phyloP scores from a whole-genome alignment of 768 basidiomycete species.

The Tulasnella sp. region DNA sequence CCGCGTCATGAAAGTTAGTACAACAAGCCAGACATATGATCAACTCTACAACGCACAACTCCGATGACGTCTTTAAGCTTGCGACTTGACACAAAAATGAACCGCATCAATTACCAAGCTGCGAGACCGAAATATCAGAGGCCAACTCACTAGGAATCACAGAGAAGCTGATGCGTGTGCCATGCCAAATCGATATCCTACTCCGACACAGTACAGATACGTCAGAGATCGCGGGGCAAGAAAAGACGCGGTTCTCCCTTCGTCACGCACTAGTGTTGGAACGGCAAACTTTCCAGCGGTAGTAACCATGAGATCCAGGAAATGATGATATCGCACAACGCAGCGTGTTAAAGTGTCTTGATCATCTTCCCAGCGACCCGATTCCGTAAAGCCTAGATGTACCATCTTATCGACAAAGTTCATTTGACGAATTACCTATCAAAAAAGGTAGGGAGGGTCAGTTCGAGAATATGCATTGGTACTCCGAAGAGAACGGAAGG shows the following conservation, averaged over 20 bases:
- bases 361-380: neutral
- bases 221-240: neutral
- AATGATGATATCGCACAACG: conserved; percentile 23
- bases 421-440: conserved; percentile 20
- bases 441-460: neutral
- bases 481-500: neutral
- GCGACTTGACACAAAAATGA: neutral
- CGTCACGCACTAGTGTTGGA: conserved; percentile 19
- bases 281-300: conserved; percentile 20
- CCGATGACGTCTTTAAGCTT: neutral
- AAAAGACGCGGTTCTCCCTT: neutral
- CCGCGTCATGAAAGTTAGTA: neutral
- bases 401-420: conserved; percentile 23
- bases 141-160: conserved; percentile 41
- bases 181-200: conserved; percentile 24
- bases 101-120: conserved; percentile 15
- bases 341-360: conserved; percentile 12
- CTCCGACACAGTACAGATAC: no score
- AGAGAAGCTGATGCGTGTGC: conserved; percentile 27
- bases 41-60: neutral
- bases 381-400: conserved; percentile 20
- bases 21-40: neutral
- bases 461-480: neutral
- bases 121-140: conserved; percentile 9
- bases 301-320: conserved; percentile 20